phyloP scores from a whole-genome alignment of 495 filamentous ascomycete species.

The Penicillium daleae region DNA sequence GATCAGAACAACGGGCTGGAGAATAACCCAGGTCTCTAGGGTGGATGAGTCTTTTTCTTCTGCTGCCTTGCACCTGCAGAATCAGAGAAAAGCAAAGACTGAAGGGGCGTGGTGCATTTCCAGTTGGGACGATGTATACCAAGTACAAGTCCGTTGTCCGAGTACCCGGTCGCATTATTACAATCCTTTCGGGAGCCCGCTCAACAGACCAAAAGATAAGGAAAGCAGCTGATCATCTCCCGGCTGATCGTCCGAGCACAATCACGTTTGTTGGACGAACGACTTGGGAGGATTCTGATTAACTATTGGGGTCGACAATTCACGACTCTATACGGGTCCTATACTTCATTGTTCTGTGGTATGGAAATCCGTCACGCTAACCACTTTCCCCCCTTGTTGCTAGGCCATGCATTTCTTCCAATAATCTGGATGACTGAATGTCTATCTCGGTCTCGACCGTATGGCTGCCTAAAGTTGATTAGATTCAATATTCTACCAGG shows the following conservation, averaged over 20 bases:
- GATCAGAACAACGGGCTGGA: constrained; percentile 15
- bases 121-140: neutral
- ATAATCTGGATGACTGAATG: neutral
- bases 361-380: neutral
- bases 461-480: neutral
- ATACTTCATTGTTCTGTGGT: neutral
- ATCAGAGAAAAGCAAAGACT: constrained; percentile 2
- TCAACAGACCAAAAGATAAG: constrained; percentile 4
- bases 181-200: neutral
- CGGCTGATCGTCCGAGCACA: neutral
- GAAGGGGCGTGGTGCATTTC: neutral
- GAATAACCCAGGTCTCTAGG: neutral
- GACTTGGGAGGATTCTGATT: neutral
- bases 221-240: constrained; percentile 2
- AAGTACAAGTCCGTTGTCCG: neutral
- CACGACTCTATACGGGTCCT: neutral
- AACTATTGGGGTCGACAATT: no score
- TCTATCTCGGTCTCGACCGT: neutral
- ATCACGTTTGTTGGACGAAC: neutral
- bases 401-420: neutral
- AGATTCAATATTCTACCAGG: neutral
- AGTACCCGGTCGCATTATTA: neutral
- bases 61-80: constrained; percentile 1
- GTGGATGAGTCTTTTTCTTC: neutral
- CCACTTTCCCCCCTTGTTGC: neutral